Percentiles rank a stretch among this genome's conserved stretches.
These are phyloP conservation scores for Sequoiadendron giganteum DNA, from an alignment of 75 land plant species.

Conservation along the genomic window DNA sequence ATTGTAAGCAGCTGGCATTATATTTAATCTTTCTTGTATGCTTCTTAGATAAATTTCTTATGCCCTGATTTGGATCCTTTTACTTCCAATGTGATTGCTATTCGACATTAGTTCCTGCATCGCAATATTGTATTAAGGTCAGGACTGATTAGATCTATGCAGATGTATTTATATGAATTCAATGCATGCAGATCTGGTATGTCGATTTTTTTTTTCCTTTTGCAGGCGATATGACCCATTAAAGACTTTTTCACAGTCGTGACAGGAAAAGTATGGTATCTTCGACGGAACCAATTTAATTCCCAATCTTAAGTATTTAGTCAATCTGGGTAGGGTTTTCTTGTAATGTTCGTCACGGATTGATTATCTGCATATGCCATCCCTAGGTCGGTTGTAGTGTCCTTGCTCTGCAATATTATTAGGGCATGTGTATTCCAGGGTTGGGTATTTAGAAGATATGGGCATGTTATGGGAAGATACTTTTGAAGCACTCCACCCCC, in stretches of 20 bases:
- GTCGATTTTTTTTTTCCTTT: background rate
- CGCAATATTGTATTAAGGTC: background rate
- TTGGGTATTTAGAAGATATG: background rate
- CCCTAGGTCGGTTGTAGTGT: background rate
- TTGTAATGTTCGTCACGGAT: background rate
- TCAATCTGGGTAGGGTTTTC: constrained; percentile 5
- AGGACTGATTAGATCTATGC: background rate
- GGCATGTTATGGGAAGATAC: background rate
- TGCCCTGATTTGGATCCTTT: background rate
- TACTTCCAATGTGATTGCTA: background rate
- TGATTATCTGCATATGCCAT: background rate
- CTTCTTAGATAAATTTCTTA: background rate
- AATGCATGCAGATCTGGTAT: background rate
- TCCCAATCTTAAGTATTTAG: background rate
- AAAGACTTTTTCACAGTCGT: background rate
- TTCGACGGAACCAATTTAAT: background rate
- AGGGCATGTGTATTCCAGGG: background rate
- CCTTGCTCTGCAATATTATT: background rate
- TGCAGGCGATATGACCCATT: background rate
- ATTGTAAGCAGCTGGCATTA: background rate
- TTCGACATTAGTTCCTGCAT: background rate
- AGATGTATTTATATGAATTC: background rate
- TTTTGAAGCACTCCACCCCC: background rate
- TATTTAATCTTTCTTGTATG: background rate
- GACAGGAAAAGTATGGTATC: background rate